Base-by-base conservation (phyloP, 495 filamentous ascomycete species). In the Aspergillus sclerotiicarbonarius region DNA sequence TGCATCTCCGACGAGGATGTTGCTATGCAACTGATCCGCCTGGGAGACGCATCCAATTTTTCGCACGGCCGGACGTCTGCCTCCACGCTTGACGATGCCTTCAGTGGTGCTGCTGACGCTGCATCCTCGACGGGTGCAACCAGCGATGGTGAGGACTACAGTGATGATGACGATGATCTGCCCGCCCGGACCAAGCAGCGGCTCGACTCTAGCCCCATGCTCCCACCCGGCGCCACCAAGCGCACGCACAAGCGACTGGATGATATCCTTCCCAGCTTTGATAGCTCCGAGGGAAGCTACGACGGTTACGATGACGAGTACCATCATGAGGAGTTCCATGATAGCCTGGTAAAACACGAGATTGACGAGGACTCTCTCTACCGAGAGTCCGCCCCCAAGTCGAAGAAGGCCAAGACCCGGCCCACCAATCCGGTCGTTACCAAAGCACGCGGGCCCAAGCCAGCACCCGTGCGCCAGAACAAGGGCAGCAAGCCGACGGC, bases 1-100 rank as follows among this genome's bases (percentile, higher is more conserved):
- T 93, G 88, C 64, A 92, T 97, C 67, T 98, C 93, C 4, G 94
- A 98, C 69, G 94, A 98, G 69, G 95, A 98, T 73, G 94, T 96
- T 63, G 94, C 94, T 49, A 84, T 96, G 67, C 92, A 97, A 70
- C 80, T 98, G 61, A 97, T 98, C 84, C 87, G 91, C 58, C 80
- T 98, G 52, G 91, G 93, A n/a, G 90, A 95, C 66, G 86, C 90
- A 61, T 91, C 91, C 31, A 92, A 93, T 64, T 86, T 92, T 62
- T 93, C 91, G 13, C 87, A 92, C 62, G 90, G 89, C 45, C 89
- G 92, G 66, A 91, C 91, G 4, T 97, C 92, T 7, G 89, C 90
- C n/a, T 96, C 94, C 6, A 96, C 94, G 18, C 74, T 92, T 35
- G 94, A 96, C 67, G 95, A 98, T 72, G 90, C 89, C 8, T 84